Evolutionary conservation across 192 early-diverging fungal species (phyloP), one percentile per base, ranked within the genome.

Genomic region (Funneliformis mosseae): DNA sequence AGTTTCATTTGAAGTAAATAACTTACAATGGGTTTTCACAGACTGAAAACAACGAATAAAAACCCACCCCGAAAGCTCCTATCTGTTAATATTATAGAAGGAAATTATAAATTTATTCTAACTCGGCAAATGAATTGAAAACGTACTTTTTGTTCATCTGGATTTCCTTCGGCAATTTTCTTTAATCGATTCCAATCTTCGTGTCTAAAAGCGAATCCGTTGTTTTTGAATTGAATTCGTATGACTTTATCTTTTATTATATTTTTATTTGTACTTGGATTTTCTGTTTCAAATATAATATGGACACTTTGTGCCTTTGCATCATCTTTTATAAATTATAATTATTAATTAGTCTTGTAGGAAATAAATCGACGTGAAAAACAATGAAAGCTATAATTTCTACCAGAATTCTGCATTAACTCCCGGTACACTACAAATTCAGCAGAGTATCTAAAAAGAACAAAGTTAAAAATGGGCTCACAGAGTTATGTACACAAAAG

Each of bases 151-250:
- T 81, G 79, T 74, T 92, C 92, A 84, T 94, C 95, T 12, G 95
- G 96, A 83, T 97, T 97, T 79, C 96, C 96, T 83, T 96, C 95
- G n/a, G 96, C 96, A 87, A 97, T 96, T 75, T 92, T 92, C 60
- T 92, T 88, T 33, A 97, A 79, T 27, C 96, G 83, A 18, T 87
- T 84, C 95, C 95, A 97, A 80, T 97, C 96, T 62, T 94, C 93
- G 10, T 88, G 88, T 28, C 88, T 76, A 83, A 97, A 97, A 12
- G 92, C 83, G 72, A 92, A 88, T 5, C 96, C 96, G 81, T 97
- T 95, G 84, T 97, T 97, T 81, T 91, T 89, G 80, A 96, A 95
- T 4, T 87, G 76, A 25, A 91, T 83, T 50, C 84, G 81, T 25
- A 81, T 81, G 80, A 84, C 85, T 78, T 88, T 88, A 6, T 78